These are phyloP conservation scores for Candida palmyrensis DNA, from an alignment of 805 yeast species.

Conservation along the genomic window DNA sequence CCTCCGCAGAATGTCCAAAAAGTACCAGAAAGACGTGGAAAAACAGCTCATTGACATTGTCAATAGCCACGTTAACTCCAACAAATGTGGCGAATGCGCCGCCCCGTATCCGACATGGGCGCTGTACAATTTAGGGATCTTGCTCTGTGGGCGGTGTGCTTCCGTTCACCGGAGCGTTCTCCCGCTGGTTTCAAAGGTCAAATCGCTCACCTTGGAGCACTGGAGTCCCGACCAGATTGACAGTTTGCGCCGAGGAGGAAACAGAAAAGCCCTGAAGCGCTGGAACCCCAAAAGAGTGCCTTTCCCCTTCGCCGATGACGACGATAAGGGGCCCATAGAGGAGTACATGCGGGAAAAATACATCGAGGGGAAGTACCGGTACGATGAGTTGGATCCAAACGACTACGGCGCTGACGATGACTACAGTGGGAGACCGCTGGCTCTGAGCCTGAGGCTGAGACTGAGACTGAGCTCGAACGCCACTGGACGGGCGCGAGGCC, in stretches of 20 bases:
- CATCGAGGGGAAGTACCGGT: conserved; percentile 53
- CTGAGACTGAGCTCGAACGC: conserved; percentile 16
- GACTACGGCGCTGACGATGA: conserved; percentile 28
- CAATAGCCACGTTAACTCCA: conserved; percentile 53
- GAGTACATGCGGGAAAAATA: conserved; percentile 65
- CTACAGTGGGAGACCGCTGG: conserved; percentile 5
- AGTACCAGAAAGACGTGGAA: conserved; percentile 41
- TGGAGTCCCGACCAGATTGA: conserved; percentile 62
- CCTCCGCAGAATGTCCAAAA: conserved; percentile 29
- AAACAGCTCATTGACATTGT: conserved; percentile 54
- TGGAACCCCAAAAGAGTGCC: conserved; percentile 72
- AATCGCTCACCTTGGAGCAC: conserved; percentile 65
- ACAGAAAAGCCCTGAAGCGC: conserved; percentile 48
- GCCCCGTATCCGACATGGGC: conserved; percentile 61
- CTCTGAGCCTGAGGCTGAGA: conserved; percentile 6
- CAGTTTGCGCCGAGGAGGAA: conserved; percentile 46
- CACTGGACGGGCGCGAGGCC: conserved; percentile 5
- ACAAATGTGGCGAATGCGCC: conserved; percentile 78
- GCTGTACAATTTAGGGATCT: conserved; percentile 51
- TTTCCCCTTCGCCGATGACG: conserved; percentile 74
- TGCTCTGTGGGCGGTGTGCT: conserved; percentile 83
- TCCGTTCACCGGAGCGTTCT: conserved; percentile 62
- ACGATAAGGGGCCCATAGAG: conserved; percentile 49
- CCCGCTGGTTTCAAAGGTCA: conserved; percentile 50
- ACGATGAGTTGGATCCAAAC: conserved; percentile 26